These are phyloP conservation scores for Pyrus communis DNA, from an alignment of 306 rosid genomes.

Conservation along the genomic window DNA sequence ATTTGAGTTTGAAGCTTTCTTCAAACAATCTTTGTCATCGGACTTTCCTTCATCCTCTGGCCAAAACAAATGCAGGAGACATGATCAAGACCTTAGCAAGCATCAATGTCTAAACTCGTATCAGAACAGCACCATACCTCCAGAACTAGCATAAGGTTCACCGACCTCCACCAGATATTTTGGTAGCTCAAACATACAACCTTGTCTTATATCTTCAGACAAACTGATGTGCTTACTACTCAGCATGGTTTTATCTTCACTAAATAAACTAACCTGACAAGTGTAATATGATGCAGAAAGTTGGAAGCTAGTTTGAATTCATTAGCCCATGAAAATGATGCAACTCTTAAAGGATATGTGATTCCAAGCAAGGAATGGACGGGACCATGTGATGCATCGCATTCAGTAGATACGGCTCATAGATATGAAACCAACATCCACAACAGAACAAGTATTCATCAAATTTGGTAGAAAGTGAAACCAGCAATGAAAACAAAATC, in stretches of 20 bases:
- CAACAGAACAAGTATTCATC: not conserved
- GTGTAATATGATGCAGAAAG: not conserved
- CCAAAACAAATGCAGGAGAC: slow-evolving; percentile 22
- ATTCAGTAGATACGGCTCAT: not conserved
- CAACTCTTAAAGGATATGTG: not conserved
- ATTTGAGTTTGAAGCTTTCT: slow-evolving; percentile 31
- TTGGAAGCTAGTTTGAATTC: not conserved
- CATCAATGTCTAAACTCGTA: slow-evolving; percentile 1
- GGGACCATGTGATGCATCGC: not conserved
- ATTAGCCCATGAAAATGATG: not conserved
- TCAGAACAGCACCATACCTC: slow-evolving; percentile 11
- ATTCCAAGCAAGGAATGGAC: not conserved
- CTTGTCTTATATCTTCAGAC: slow-evolving; percentile 15
- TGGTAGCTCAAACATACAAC: slow-evolving; percentile 22
- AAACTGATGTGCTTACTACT: slow-evolving; percentile 16
- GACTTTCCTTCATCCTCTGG: slow-evolving; percentile 38
- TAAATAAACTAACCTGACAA: slow-evolving; percentile 23
- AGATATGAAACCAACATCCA: not conserved
- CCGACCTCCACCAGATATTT: slow-evolving; percentile 26
- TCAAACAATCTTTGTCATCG: slow-evolving; percentile 15
- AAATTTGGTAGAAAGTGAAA: slow-evolving; percentile 1
- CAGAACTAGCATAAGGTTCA: slow-evolving; percentile 2
- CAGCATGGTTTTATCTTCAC: slow-evolving; percentile 21
- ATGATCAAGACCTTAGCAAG: slow-evolving; percentile 14
- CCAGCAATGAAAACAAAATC: slow-evolving; percentile 1